Evolutionary conservation across 352 stramenopile genomes (phyloP), one percentile per base, ranked within the genome.

Genomic region (Proteromonas lacertae): DNA sequence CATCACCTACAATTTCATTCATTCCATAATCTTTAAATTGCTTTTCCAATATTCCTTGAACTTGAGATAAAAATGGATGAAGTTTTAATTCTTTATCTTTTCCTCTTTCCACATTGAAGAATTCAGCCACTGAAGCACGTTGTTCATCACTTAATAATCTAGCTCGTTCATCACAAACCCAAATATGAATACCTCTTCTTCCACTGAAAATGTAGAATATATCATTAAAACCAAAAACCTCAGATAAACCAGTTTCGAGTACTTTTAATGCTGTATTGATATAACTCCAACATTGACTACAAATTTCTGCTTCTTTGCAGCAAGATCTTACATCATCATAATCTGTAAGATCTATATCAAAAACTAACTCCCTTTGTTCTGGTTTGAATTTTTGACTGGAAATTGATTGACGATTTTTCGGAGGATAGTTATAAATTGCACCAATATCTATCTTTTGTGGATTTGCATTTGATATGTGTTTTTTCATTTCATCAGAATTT

Each of bases 391-490:
- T 43, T 9, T 42, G 46, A 32, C 47, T 41, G 29, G 53, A 55
- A n/a, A 66, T 46, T 29, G 50, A 57, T 21, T 64, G 56, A 37
- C 79, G 61, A 32, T 46, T 61, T 32, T 68, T 70, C 22, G 66
- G 66, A 23, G 57, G 53, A 67, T 69, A 38, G 18, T 56, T 62
- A 47, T 77, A 98, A 1, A 98, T 70, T 17, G 84, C 83, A 16
- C 87, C 87, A 29, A 98, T 96, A 64, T 98, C 87, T 51, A 98
- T 96, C 54, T 98, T 98, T 51, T 83, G 78, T 13, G 87, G 87
- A 31, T 90, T 55, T 36, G 70, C 80, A 53, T 84, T 79, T 44
- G 56, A 44, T 29, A 77, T 55, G 10, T 51, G 51, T 0, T 45
- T 28, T 14, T 38, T 45, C 3, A 73, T 50, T 29, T 50, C 44